A percentile compares a stretch with the other conserved stretches of the same genome.
These are phyloP conservation scores for Aspergillus carlsbadensis DNA, from an alignment of 495 filamentous ascomycete genomes.

Conservation along the genomic window DNA sequence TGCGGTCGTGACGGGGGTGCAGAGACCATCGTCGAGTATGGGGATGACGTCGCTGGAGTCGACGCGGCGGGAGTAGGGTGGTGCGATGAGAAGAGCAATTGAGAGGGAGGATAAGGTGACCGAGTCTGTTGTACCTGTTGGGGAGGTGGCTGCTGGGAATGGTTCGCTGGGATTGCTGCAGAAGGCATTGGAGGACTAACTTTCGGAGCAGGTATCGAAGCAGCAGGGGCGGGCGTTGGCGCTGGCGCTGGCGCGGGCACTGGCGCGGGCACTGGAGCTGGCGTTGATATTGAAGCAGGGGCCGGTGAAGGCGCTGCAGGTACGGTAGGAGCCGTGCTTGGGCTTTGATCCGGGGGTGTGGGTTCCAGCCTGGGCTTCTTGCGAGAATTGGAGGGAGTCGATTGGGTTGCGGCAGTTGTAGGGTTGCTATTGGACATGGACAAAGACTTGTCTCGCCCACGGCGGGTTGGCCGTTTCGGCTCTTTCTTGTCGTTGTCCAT, in stretches of 20 bases:
- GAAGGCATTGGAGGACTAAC: slow-evolving; percentile 18
- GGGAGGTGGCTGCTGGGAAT: slow-evolving; percentile 9
- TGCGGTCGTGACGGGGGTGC: slow-evolving; percentile 35
- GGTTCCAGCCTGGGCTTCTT: slow-evolving; percentile 51
- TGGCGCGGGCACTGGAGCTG: slow-evolving; percentile 17
- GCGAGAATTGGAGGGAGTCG: slow-evolving; percentile 32
- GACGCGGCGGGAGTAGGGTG: slow-evolving; percentile 15
- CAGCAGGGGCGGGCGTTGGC: slow-evolving; percentile 17
- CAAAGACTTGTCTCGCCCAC: slow-evolving; percentile 40
- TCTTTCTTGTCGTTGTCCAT: slow-evolving; percentile 23
- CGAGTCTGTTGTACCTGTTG: slow-evolving; percentile 11
- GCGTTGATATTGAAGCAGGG: slow-evolving; percentile 12
- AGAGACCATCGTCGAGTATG: slow-evolving; percentile 24
- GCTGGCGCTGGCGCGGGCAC: too few species aligned
- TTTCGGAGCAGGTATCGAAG: slow-evolving; percentile 19
- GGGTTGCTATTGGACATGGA: slow-evolving; percentile 22
- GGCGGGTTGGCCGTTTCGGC: slow-evolving; percentile 38
- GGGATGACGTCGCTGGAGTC: slow-evolving; percentile 16
- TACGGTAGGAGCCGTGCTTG: slow-evolving; percentile 11
- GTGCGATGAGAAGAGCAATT: slow-evolving; percentile 26
- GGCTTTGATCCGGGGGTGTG: slow-evolving; percentile 20
- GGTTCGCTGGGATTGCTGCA: slow-evolving; percentile 4
- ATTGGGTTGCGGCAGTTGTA: slow-evolving; percentile 12
- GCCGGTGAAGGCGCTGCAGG: slow-evolving; percentile 13
- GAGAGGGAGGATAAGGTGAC: slow-evolving; percentile 19